Evolutionary conservation across 106 monocot species (phyloP).

Genomic region (Cymbidium sinense): DNA sequence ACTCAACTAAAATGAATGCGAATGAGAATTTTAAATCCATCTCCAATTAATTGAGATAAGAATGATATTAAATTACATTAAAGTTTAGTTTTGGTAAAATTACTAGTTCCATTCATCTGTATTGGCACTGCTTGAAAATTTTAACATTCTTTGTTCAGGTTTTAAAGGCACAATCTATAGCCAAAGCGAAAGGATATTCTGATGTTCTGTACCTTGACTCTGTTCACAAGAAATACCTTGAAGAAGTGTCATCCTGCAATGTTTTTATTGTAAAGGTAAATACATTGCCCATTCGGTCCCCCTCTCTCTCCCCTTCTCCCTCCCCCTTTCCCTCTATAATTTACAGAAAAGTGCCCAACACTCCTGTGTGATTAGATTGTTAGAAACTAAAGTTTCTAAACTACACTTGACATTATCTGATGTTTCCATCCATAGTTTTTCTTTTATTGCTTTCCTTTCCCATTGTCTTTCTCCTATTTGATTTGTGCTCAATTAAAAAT

Average conservation of each 20-base stretch:
- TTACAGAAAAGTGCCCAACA: not conserved
- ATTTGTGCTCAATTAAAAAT: not conserved
- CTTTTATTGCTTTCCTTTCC: not conserved
- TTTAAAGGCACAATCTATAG: conserved; percentile 57
- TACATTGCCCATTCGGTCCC: not conserved
- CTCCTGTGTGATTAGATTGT: not conserved
- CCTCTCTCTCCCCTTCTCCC: not conserved
- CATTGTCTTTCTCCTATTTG: not conserved
- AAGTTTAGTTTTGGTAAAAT: not conserved
- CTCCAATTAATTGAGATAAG: not conserved
- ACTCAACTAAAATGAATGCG: not conserved
- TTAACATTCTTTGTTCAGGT: not conserved
- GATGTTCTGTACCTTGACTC: conserved; percentile 89
- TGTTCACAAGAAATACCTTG: conserved; percentile 65
- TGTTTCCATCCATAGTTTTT: not conserved
- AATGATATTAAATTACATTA: not conserved
- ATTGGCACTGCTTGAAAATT: not conserved
- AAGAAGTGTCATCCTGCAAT: conserved; percentile 83
- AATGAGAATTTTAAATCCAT: not conserved
- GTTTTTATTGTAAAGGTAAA: conserved; percentile 31
- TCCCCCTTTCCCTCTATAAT: not conserved
- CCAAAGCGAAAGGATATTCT: conserved; percentile 64
- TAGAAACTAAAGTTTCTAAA: not conserved
- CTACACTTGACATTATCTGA: not conserved
- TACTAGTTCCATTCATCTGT: not conserved